A percentile compares a stretch with the other conserved stretches of the same genome.
These are phyloP conservation scores for Boletus sp. DNA, from an alignment of 768 basidiomycete genomes.

Conservation along the genomic window DNA sequence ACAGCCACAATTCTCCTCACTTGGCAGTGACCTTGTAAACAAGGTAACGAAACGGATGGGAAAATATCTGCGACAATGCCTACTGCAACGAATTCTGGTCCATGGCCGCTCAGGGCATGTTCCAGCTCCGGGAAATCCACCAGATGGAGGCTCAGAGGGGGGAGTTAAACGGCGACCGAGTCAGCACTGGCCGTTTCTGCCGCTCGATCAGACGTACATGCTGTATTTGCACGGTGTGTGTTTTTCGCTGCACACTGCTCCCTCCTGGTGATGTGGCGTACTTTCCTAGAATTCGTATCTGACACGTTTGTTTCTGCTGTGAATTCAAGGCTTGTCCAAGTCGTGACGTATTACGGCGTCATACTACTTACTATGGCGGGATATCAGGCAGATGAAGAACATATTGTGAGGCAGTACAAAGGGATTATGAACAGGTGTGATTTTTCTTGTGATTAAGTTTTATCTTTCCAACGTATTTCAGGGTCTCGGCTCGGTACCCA, in stretches of 20 bases:
- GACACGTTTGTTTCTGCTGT: background rate
- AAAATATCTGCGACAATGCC: too few species aligned
- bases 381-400: constrained; percentile 71
- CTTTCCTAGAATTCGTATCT: background rate
- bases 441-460: background rate
- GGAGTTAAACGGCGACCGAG: too few species aligned
- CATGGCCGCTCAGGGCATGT: too few species aligned
- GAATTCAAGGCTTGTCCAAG: constrained; percentile 51
- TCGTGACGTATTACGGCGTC: constrained; percentile 80
- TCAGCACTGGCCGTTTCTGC: constrained; percentile 69
- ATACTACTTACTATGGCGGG: constrained; percentile 69
- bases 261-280: background rate
- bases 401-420: constrained; percentile 60
- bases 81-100: too few species aligned
- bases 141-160: too few species aligned
- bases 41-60: too few species aligned
- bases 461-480: constrained; percentile 19
- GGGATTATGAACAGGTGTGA: constrained; percentile 62
- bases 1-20: too few species aligned
- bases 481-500: constrained; percentile 58
- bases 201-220: constrained; percentile 65
- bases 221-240: constrained; percentile 71
- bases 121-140: too few species aligned
- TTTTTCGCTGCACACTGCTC: background rate
- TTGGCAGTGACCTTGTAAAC: too few species aligned